Evolutionary conservation across 2,329 filamentous ascomycete genomes (phyloP), one percentile per base, ranked within the genome.

Genomic region (Hymenoscyphus repandus): DNA sequence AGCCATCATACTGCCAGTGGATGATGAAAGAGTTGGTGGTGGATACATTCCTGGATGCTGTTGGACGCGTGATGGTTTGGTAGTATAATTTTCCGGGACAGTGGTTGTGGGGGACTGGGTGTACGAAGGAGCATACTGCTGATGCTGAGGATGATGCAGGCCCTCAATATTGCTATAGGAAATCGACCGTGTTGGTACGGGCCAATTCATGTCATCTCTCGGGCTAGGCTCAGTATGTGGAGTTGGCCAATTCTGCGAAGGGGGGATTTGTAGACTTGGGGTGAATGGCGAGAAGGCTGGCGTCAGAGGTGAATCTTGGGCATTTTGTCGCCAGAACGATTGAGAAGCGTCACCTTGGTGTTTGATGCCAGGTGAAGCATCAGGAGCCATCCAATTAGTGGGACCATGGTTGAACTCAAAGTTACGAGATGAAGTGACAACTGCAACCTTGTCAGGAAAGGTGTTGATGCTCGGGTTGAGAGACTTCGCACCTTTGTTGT

Each of bases 241-340:
- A 31, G 50, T 45, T 30, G 63, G 54, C 66, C 66, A 68, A 49
- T 56, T 63, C 37, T 62, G 61, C 6, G 55, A 48, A n/a, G 58
- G 58, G 15, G 58, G 55, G 27, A 61, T 57, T 34, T 62, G 63
- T 32, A 64, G 46, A 38, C 72, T 69, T 18, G 72, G 69, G 5
- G 70, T 67, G 58, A 77, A 80, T 1, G 75, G 71, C 5, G 76
- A 74, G 53, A 75, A 77, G 2, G 72, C 73, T 0, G 75, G 69
- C 3, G 73, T 74, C 32, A 79, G 68, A 9, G 77, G 72, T 6
- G 77, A 74, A 37, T 77, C 76, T 38, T 74, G 69, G 9, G 74
- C 10, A 58, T 75, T 79, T 6, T 70, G 64, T 53, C 73, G 68
- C 79, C 78, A 83, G 11, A 69, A 67, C 9, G 69, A 56, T 51